Base-by-base conservation (phyloP, 169 alveolate species). In the Plasmodium yoelii region DNA sequence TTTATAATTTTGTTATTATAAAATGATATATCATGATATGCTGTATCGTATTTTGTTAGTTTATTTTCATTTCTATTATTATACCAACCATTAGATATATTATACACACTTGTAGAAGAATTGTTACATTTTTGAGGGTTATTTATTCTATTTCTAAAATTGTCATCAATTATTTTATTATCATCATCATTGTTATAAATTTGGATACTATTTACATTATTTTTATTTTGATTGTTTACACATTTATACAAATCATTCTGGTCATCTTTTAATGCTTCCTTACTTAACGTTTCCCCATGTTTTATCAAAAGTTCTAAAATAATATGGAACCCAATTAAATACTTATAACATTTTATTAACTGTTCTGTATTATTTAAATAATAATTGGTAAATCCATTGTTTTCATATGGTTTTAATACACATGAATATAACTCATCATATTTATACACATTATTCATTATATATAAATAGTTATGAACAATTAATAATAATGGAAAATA, bases 361-460 rank as follows among this genome's bases (percentile, higher is more conserved):
- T 12, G 28, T 5, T 63, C 24, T 63, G 26, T 49, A 57, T 77
- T 49, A 19, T 63, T 60, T 49, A 77, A 18, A 51, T 18, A 63
- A 49, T 77, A 24, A 34, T 63, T 12, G 19, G 18, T 47, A 12
- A 64, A 13, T 24, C 60, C 77, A 19, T 28, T 49, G 51, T 39
- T 26, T 77, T 63, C 88, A 53, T 61, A n/a, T 18, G 75, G 63
- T 77, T 46, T 57, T 71, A 51, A 24, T 46, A 61, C 49, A 69
- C 68, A 63, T 64, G 88, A 42, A 77, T 22, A 77, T n/a, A 59
- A 22, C 57, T 26, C 88, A 46, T 64, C 88, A 77, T 77, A 77
- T 77, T 77, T 77, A 22, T 63, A 42, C 53, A 57, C 65, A 63
- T 15, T 71, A 71, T 77, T 77, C 88, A 77, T 77, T 59, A 77